Percentiles rank a stretch among this genome's conserved stretches.
Conservation (phyloP, 1,284 basidiomycete species). For the Irpex rosettiformis region DNA sequence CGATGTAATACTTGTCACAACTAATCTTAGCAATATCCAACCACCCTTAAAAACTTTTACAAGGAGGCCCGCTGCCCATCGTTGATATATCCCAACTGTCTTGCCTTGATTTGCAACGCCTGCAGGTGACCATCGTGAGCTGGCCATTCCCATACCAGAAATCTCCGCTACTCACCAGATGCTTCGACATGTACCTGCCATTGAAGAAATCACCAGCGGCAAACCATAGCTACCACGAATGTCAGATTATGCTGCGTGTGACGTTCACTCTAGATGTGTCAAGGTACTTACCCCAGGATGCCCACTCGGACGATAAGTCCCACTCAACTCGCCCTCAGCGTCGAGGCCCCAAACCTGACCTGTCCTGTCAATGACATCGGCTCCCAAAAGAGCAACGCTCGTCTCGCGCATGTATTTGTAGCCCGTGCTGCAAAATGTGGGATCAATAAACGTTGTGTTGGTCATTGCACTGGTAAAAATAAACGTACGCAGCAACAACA, state of each 20-base stretch:
- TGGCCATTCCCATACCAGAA: neutral
- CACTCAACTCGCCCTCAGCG: slow-evolving; percentile 52
- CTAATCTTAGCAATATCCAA: too few relatives aligned
- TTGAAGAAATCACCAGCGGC: slow-evolving; percentile 28
- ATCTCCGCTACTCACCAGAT: slow-evolving; percentile 20
- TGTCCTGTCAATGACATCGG: slow-evolving; percentile 41
- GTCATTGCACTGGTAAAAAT: neutral
- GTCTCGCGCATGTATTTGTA: slow-evolving; percentile 29
- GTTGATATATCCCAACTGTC: neutral
- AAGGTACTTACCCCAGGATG: slow-evolving; percentile 26
- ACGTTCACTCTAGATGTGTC: too few relatives aligned
- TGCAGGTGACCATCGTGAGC: neutral
- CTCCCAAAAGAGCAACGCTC: slow-evolving; percentile 40
- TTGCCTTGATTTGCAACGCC: slow-evolving; percentile 4
- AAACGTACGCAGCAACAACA: slow-evolving; percentile 53
- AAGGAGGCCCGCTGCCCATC: neutral
- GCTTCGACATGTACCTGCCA: slow-evolving; percentile 28
- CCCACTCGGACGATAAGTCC: slow-evolving; percentile 29
- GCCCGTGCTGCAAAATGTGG: slow-evolving; percentile 7
- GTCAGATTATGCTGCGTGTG: too few relatives aligned
- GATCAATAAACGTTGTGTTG: too few relatives aligned
- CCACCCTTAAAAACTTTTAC: too few relatives aligned
- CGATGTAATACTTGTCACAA: too few relatives aligned
- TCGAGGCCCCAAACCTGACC: slow-evolving; percentile 52
- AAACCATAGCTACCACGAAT: slow-evolving; percentile 28